Base-by-base conservation (phyloP, 2,329 filamentous ascomycete species). In the Aureobasidium uvarum region DNA sequence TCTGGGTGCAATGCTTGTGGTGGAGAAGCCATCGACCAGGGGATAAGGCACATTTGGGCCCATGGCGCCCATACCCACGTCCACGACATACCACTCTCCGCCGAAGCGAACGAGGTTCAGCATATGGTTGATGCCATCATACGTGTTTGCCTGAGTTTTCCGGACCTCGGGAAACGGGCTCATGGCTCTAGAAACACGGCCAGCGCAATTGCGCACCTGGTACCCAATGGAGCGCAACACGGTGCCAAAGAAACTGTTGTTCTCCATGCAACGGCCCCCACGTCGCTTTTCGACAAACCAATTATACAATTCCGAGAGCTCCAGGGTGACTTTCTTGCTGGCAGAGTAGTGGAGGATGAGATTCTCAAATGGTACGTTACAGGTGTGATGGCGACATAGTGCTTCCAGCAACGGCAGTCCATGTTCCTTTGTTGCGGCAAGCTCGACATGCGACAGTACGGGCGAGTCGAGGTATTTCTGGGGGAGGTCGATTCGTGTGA, bases 251-350 rank as follows among this genome's bases (percentile, higher is more conserved):
- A 87, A 74, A 5, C 75, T 72, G 41, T 84, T 85, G 66, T 81
- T 84, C 72, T 87, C 84, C 82, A 87, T 85, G 72, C 84, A 86
- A 66, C 86, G 86, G 1, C 85, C 85, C 41, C 85, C 84, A 54
- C 83, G 73, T 2, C 78, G 77, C 50, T 68, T 62, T 1, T 38
- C 23, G 39, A 74, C 78, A 38, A 87, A 77, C 71, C 86, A 86
- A 33, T 80, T 74, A 71, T 81, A 86, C 8, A 86, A 72, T 1
- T 74, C 73, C 14, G 82, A 73, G 0, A 81, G 77, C 62, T 85
- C 78, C 33, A 85, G 74, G 1, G 80, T 80, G 46, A 86, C 78
- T 25, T 72, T 72, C 59, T 79, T 80, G 51, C 79, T 75, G n/a
- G 75, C 74, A 2, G 81, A 81, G 70, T 84, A 84, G 70, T 87